Conservation (phyloP, 805 yeast species). For the Pichia occidentalis region DNA sequence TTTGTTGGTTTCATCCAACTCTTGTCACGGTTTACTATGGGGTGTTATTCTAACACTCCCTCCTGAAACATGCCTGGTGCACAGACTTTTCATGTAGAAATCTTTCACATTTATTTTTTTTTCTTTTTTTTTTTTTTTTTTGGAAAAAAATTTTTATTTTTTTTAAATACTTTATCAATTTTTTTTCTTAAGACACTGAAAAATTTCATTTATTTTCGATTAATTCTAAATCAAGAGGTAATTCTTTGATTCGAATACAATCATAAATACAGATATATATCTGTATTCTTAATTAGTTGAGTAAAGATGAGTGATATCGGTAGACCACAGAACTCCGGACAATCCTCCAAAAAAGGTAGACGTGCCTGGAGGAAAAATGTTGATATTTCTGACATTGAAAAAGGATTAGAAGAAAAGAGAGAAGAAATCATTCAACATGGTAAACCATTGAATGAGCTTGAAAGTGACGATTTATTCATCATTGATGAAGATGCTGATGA, state of each 20-base stretch:
- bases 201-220: no score
- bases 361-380: conserved; percentile 90
- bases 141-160: neutral
- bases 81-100: conserved; percentile 5
- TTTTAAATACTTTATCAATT: no score
- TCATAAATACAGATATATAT: no score
- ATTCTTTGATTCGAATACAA: no score
- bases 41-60: no score
- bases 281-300: no score
- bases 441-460: conserved; percentile 31
- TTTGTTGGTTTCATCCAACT: no score
- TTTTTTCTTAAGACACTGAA: no score
- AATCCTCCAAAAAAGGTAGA: conserved; percentile 87
- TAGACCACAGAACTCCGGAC: conserved; percentile 54
- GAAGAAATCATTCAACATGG: conserved; percentile 56
- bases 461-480: conserved; percentile 45
- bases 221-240: no score
- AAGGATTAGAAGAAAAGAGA: conserved; percentile 59
- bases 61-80: conserved; percentile 2
- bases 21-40: no score
- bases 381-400: conserved; percentile 73
- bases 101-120: neutral
- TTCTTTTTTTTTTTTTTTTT: no score
- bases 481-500: conserved; percentile 65
- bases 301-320: conserved; percentile 30